A percentile compares a stretch with the other conserved stretches of the same genome.
These are phyloP conservation scores for Lantana camara DNA, from an alignment of 257 asterid species.

Conservation along the genomic window DNA sequence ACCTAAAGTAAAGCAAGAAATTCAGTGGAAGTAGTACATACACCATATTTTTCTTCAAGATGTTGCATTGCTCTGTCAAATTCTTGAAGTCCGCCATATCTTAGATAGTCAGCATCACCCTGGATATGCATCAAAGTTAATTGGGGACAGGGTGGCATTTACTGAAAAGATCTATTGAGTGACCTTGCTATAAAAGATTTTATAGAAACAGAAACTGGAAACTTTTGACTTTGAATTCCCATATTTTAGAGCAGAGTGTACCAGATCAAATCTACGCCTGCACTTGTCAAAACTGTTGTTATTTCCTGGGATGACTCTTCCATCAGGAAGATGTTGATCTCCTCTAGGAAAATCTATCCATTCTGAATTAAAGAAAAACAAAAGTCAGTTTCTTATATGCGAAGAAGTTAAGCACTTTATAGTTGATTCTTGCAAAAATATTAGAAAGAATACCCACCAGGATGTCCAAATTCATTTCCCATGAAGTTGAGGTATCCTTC, in stretches of 20 bases:
- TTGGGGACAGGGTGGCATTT: conserved; percentile 12
- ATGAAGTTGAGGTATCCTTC: conserved; percentile 98
- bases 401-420: background rate
- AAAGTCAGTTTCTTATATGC: conserved; percentile 11
- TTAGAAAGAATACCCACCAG: conserved; percentile 54
- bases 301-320: conserved; percentile 73
- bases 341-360: conserved; percentile 99
- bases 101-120: conserved; percentile 87
- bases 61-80: conserved; percentile 96
- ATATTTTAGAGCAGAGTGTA: conserved; percentile 26
- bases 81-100: conserved; percentile 90
- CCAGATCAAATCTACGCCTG: conserved; percentile 98
- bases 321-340: conserved; percentile 80
- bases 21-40: conserved; percentile 41
- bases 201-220: conserved; percentile 1
- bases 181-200: conserved; percentile 1
- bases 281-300: conserved; percentile 86
- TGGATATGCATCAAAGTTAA: conserved; percentile 41
- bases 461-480: conserved; percentile 99
- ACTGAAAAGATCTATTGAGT: conserved; percentile 12
- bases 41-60: conserved; percentile 85
- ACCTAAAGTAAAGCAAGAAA: conserved; percentile 22
- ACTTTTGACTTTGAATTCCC: no score
- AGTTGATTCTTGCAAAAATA: conserved; percentile 12
- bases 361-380: conserved; percentile 50